Base-by-base conservation (phyloP, 129 eudicot genomes). In the Saposhnikovia divaricata region DNA sequence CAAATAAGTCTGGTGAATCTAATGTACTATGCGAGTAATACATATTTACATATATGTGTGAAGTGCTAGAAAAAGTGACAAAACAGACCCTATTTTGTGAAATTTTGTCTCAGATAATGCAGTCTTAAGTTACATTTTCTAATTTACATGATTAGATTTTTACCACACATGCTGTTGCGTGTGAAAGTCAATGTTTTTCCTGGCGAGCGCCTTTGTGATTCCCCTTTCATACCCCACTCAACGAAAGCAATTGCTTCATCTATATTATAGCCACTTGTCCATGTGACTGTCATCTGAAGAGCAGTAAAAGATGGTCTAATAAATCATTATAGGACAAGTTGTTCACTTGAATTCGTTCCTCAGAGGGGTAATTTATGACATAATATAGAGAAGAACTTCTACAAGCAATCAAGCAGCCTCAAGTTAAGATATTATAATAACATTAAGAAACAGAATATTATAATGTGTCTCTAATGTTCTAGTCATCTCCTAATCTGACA, bases 231-330 rank as follows among this genome's bases (percentile, higher is more conserved):
- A 73, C 98, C 96, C 98, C 97, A 92, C 79, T 90, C 91, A n/a
- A 95, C 94, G 61, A 95, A 90, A 74, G 98, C 92, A 80, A 84
- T 77, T 5, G 98, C 98, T 84, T 94, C 97, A 89, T 92, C 92
- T 47, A 90, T 87, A 85, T 89, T 90, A 81, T 95, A 95, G 68
- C 98, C 98, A 83, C 98, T 95, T 45, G 98, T 95, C 98, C 98
- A 95, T 13, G 98, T 92, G 43, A 92, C 89, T 59, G 98, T 95
- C 97, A 95, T 95, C 98, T 95, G 82, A 77, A 76, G 37, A 70
- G 53, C 27, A 53, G 4, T 34, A 55, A 68, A 27, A 68, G 42
- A 68, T 68, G 9, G 73, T n/a, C 34, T 31, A 68, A 68, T 42
- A 68, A 61, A 61, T 61, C 12, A 3, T 34, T 31, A 23, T 31